Evolutionary conservation across 2,329 filamentous ascomycete species (phyloP).

Genomic region (Hymenoscyphus linearis): DNA sequence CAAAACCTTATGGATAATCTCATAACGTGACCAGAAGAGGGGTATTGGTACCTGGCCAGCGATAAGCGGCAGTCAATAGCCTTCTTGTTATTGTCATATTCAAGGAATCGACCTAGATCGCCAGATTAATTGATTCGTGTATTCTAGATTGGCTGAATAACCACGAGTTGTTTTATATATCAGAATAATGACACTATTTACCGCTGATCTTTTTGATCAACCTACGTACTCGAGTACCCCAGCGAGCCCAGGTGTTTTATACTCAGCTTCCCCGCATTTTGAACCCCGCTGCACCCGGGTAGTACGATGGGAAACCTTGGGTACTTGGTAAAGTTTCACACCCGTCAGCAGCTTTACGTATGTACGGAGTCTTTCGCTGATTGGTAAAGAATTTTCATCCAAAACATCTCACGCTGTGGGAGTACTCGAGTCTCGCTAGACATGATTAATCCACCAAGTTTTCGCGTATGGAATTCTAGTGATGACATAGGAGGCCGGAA

Average conservation of each 20-base stretch:
- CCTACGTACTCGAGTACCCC: no score
- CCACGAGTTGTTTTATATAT: no score
- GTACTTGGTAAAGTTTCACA: not conserved
- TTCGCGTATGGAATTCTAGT: not conserved
- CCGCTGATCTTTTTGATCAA: no score
- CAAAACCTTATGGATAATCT: not conserved
- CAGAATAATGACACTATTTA: no score
- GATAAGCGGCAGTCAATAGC: no score
- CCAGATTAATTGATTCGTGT: no score
- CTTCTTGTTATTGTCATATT: no score
- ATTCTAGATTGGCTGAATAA: no score
- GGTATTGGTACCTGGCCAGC: not conserved
- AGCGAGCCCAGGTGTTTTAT: not conserved
- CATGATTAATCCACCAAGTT: not conserved
- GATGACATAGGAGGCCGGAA: not conserved
- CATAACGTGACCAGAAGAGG: not conserved
- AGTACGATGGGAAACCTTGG: not conserved
- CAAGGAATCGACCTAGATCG: no score
- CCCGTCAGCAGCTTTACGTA: not conserved
- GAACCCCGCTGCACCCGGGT: not conserved
- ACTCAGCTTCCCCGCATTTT: not conserved
- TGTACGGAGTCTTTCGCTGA: not conserved
- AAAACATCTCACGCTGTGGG: not conserved
- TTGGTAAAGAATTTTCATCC: not conserved
- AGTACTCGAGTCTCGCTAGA: no score